Conservation (phyloP, 106 monocot genomes). For the Narthecium ossifragum region DNA sequence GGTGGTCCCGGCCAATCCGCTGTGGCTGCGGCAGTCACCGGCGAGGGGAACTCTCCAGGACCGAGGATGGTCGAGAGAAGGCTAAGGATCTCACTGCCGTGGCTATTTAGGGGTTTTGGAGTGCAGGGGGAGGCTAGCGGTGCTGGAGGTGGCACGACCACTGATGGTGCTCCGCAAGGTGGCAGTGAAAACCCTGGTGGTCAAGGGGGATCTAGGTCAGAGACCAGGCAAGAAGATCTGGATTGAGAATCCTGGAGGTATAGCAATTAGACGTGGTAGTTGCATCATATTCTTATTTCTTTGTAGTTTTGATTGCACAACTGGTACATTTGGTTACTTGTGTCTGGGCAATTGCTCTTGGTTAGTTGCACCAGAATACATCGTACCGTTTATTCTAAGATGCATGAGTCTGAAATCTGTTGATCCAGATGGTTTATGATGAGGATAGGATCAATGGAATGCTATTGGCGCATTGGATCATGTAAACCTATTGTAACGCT, state of each 20-base stretch:
- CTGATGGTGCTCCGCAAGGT: slow-evolving; percentile 9
- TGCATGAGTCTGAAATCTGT: too few species aligned
- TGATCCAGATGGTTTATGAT: too few species aligned
- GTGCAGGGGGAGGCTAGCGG: slow-evolving; percentile 35
- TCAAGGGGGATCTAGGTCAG: slow-evolving; percentile 19
- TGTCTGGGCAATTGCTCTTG: too few species aligned
- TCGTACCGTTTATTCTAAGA: too few species aligned
- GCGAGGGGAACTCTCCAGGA: slow-evolving; percentile 15
- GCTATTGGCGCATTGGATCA: too few species aligned
- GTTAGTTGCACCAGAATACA: too few species aligned
- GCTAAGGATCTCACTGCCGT: slow-evolving; percentile 81
- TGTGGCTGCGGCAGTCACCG: not conserved
- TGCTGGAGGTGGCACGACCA: slow-evolving; percentile 10
- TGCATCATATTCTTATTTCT: too few species aligned
- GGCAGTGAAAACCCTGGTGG: slow-evolving; percentile 28
- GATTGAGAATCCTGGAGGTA: slow-evolving; percentile 49
- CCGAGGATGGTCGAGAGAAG: slow-evolving; percentile 45
- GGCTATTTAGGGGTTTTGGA: slow-evolving; percentile 42
- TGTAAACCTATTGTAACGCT: too few species aligned
- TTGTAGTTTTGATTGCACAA: too few species aligned
- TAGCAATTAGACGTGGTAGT: too few species aligned
- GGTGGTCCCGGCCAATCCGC: slow-evolving; percentile 6
- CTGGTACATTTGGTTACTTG: too few species aligned
- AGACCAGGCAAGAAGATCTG: slow-evolving; percentile 39
- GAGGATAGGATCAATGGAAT: too few species aligned